Conservation (phyloP, 768 basidiomycete species). For the Tulasnella sp. region DNA sequence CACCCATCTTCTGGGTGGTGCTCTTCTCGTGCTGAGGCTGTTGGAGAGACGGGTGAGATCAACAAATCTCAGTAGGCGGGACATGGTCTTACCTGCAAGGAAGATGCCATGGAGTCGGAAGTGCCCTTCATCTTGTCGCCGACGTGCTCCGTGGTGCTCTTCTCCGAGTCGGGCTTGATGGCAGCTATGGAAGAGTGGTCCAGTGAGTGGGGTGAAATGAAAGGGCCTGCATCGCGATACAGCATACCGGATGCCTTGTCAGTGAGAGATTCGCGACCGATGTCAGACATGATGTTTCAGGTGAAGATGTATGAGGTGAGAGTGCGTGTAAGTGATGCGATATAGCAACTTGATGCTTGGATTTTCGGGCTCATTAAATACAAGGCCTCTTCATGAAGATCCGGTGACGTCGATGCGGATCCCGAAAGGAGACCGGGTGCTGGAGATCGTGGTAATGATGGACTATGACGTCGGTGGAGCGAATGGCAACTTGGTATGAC, state of each 20-base stretch:
- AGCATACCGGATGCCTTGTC: slow-evolving; percentile 18
- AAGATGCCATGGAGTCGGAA: slow-evolving; percentile 21
- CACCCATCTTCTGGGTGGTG: slow-evolving; percentile 42
- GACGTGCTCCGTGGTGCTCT: slow-evolving; percentile 35
- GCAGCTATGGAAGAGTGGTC: neutral
- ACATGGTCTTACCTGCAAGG: slow-evolving; percentile 13
- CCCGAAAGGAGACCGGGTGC: no score
- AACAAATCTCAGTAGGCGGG: neutral
- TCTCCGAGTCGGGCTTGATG: slow-evolving; percentile 26
- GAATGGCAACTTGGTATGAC: neutral
- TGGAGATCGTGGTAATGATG: neutral
- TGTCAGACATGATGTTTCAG: slow-evolving; percentile 13
- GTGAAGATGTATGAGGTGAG: neutral
- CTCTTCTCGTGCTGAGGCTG: slow-evolving; percentile 41
- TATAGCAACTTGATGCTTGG: neutral
- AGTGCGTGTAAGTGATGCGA: neutral
- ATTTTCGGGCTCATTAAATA: neutral
- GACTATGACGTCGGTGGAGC: neutral
- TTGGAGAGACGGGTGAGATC: neutral
- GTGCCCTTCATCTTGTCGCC: slow-evolving; percentile 48
- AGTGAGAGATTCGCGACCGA: slow-evolving; percentile 21
- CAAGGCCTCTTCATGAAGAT: neutral
- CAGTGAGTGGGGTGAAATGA: neutral
- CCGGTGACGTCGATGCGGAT: neutral
- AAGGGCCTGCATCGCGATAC: neutral